Evolutionary conservation across 2,329 filamentous ascomycete genomes (phyloP).

Genomic region (Metarhizium robertsii): DNA sequence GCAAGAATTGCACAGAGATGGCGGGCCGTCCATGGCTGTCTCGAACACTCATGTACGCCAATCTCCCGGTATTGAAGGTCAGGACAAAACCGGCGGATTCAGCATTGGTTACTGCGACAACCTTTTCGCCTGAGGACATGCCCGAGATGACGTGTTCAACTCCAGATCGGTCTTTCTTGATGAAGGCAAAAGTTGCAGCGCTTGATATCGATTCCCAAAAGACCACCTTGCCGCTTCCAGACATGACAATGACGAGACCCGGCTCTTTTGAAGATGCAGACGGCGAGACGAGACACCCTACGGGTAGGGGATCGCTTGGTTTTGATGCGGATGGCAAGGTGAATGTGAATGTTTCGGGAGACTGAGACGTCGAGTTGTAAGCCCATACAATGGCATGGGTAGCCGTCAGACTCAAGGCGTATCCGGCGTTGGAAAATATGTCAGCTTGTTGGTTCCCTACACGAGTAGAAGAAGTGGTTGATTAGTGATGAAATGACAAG

Average conservation of each 20-base stretch:
- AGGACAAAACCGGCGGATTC: conserved; percentile 82
- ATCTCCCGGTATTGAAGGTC: conserved; percentile 72
- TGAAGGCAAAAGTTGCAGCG: conserved; percentile 73
- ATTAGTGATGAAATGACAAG: conserved; percentile 8
- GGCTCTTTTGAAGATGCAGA: conserved; percentile 71
- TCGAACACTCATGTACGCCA: conserved; percentile 78
- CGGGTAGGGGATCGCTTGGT: conserved; percentile 61
- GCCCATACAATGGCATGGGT: conserved; percentile 85
- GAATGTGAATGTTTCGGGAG: conserved; percentile 72
- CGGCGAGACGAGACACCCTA: conserved; percentile 74
- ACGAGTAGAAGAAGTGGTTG: not conserved
- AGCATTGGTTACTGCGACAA: conserved; percentile 69
- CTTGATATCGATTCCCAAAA: conserved; percentile 96
- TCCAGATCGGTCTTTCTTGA: conserved; percentile 71
- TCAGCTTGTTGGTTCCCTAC: conserved; percentile 56
- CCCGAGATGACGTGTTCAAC: conserved; percentile 67
- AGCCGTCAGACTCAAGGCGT: conserved; percentile 72
- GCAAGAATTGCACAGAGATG: conserved; percentile 70
- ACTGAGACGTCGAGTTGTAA: conserved; percentile 60
- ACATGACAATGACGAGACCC: conserved; percentile 79
- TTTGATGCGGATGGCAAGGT: conserved; percentile 66
- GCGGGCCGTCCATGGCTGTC: conserved; percentile 80
- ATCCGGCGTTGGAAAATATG: conserved; percentile 56
- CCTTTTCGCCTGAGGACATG: conserved; percentile 68
- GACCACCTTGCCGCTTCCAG: conserved; percentile 72